Evolutionary conservation across 108 stramenopile genomes (phyloP), one percentile per base, ranked within the genome.

Genomic region (Pinguiococcus pyrenoidosus): DNA sequence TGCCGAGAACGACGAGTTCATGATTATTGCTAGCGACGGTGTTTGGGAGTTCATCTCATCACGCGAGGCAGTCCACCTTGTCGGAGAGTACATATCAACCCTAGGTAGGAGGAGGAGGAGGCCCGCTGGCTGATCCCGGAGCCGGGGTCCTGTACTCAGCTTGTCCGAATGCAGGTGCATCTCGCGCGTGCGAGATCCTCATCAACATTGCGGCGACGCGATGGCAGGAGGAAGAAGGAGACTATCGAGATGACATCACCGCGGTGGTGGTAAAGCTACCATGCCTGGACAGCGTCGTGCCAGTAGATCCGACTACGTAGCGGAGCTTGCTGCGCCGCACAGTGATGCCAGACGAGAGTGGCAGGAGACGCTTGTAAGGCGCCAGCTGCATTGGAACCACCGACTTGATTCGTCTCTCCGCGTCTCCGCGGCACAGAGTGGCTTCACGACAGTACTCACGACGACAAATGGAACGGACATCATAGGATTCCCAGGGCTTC

Each of bases 191-290:
- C 44, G 66, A 87, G 47, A 67, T 66, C 4, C 63, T 95, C 44
- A 91, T 95, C 32, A 78, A 88, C 57, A 69, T 62, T 1, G 86
- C 92, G 6, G 83, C 85, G 10, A 56, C 53, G 10, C 76, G 77
- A 44, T 95, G 93, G 93, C 80, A 83, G 38, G 86, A 90, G 45
- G 69, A 81, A 48, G 93, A 95, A 55, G 93, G 89, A 10, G 85
- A 89, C 49, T 95, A 95, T 63, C 71, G 92, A 14, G 92, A 95
- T 51, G 92, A 94, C 55, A 90, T 93, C 50, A 90, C 92, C 9
- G 87, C 87, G 12, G 58, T 93, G 12, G 82, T 93, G 8, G 64
- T 93, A 22, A 62, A 56, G 18, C 63, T 93, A 9, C 62, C 62
- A n/a, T 41, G 51, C 40, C 54, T 62, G 22, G n/a, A n/a, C 10